Evolutionary conservation across 805 yeast genomes (phyloP).

Genomic region (Wickerhamiella sergipiensis): DNA sequence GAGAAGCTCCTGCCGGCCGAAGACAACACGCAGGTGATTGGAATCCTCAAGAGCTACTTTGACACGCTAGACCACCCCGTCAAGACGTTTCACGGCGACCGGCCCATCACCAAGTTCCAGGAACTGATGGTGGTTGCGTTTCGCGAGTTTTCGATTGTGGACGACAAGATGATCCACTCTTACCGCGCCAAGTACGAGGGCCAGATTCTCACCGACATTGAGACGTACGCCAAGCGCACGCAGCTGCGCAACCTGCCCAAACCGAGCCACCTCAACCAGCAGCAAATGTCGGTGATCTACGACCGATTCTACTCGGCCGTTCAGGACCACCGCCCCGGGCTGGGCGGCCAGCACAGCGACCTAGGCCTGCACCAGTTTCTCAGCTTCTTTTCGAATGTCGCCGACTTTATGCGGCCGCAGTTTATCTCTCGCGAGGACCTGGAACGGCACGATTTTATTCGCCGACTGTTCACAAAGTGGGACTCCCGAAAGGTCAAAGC

Average conservation of each 20-base stretch:
- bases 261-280: conserved; percentile 43
- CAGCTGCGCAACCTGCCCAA: conserved; percentile 78
- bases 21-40: conserved; percentile 88
- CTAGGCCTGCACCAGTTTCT: conserved; percentile 65
- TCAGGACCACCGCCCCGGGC: conserved; percentile 43
- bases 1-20: conserved; percentile 64
- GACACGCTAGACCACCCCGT: conserved; percentile 47
- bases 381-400: conserved; percentile 61
- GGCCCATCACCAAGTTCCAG: conserved; percentile 71
- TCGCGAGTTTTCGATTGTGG: conserved; percentile 71
- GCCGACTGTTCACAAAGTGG: conserved; percentile 60
- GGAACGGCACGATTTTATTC: conserved; percentile 35
- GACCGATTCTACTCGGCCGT: conserved; percentile 73
- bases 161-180: conserved; percentile 57
- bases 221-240: conserved; percentile 80
- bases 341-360: conserved; percentile 34
- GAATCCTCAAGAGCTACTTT: conserved; percentile 73
- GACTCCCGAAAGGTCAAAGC: conserved; percentile 37
- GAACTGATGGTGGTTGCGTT: conserved; percentile 83
- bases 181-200: conserved; percentile 60
- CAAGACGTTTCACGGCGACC: conserved; percentile 23
- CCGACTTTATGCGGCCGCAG: conserved; percentile 49
- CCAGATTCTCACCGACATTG: conserved; percentile 73
- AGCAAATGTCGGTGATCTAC: conserved; percentile 56
- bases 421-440: conserved; percentile 16